Evolutionary conservation across 257 asterid genomes (phyloP), one percentile per base, ranked within the genome.

Genomic region (Nicotiana tomentosiformis): DNA sequence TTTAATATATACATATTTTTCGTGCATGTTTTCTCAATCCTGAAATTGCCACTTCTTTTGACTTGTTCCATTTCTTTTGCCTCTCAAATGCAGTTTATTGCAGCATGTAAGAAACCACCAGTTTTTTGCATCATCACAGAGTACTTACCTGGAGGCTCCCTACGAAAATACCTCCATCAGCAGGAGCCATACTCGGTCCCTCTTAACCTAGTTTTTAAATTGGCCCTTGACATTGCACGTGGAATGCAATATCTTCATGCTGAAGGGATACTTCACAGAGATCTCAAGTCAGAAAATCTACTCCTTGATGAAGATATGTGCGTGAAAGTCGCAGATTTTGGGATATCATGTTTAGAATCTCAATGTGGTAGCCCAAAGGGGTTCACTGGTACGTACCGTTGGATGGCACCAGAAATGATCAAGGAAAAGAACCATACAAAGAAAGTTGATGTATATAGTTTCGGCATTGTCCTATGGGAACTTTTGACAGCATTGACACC

Each of bases 331-430:
- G 99, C 97, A 5, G 99, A 96, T 86, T 96, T 96, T 18, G 99
- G 99, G 9, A 94, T 96, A 77, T 96, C 99, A 2, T 96, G 99
- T 80, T 87, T 96, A 88, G 99, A 96, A 81, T 83, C 98, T 0
- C 99, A 96, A 83, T 94, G 99, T 78, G 98, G 99, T 18, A 94
- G 95, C 57, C 90, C 94, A 32, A 96, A 94, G 88, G 98, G 99
- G 53, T 96, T 96, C 88, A 93, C 99, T 0, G 99, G 99, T 26
- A 96, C 99, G 2, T 96, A 96, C 65, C 96, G 98, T 29, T 96
- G 99, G 99, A 96, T 96, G 99, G 99, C 99, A 29, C 99, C 99
- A 1, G 99, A 96, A 82, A 94, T 96, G 99, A 96, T 96, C 6
- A 90, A 88, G 91, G 98, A 96, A 82, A 96, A 94, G 80, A 91